Conservation (phyloP, 306 rosid genomes). For the Lablab purpureus region DNA sequence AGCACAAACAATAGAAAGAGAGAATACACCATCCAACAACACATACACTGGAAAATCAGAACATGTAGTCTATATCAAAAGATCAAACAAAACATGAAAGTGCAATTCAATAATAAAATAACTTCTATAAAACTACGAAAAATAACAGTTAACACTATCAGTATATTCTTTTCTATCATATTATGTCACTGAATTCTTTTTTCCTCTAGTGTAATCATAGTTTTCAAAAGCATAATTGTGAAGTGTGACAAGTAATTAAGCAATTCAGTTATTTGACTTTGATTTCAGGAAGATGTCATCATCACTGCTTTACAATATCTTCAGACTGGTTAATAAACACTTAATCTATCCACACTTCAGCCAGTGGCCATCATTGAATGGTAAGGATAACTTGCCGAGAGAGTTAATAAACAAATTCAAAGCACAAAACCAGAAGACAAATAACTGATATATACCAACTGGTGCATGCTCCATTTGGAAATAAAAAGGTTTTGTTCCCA, state of each 20-base stretch:
- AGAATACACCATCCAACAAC: slow-evolving; percentile 24
- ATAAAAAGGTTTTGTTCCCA: slow-evolving; percentile 89
- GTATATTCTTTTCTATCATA: slow-evolving; percentile 8
- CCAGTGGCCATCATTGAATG: slow-evolving; percentile 1
- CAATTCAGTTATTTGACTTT: slow-evolving; percentile 7
- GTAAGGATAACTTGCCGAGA: slow-evolving; percentile 1
- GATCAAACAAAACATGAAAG: slow-evolving; percentile 21
- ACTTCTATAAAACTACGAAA: slow-evolving; percentile 1
- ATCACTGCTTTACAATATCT: slow-evolving; percentile 16
- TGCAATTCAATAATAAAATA: slow-evolving; percentile 14
- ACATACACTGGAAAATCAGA: slow-evolving; percentile 37
- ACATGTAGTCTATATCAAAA: slow-evolving; percentile 21
- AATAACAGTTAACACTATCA: slow-evolving; percentile 20
- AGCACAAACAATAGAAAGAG: slow-evolving; percentile 31
- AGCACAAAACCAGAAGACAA: slow-evolving; percentile 9
- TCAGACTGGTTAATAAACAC: slow-evolving; percentile 11
- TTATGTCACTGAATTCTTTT: background rate
- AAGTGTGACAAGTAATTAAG: slow-evolving; percentile 24
- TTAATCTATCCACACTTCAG: background rate
- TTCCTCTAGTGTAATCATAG: slow-evolving; percentile 16
- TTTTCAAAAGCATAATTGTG: slow-evolving; percentile 22
- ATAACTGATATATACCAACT: slow-evolving; percentile 70
- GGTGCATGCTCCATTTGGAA: slow-evolving; percentile 99
- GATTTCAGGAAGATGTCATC: slow-evolving; percentile 21
- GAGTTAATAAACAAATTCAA: slow-evolving; percentile 7